Evolutionary conservation across 1,139 yeast genomes (phyloP).

Genomic region (Hansenula sp.): DNA sequence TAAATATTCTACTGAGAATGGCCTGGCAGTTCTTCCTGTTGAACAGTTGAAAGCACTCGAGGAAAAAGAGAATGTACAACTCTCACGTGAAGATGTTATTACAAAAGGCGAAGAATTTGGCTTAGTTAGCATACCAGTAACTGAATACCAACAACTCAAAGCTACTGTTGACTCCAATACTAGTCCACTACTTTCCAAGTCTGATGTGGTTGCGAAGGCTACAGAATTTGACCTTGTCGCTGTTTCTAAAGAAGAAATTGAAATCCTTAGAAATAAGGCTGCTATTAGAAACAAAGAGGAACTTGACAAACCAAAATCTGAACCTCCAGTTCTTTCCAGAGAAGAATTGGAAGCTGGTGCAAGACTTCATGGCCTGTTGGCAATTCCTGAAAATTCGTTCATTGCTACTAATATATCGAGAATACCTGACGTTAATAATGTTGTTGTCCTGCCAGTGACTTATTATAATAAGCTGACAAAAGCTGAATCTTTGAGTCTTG

Average conservation of each 20-base stretch:
- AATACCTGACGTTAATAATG: conserved; percentile 50
- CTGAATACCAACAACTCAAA: conserved; percentile 24
- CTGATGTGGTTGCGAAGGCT: conserved; percentile 33
- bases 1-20: conserved; percentile 11
- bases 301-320: background rate
- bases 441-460: conserved; percentile 58
- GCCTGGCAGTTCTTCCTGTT: background rate
- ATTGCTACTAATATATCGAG: conserved; percentile 57
- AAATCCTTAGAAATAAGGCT: conserved; percentile 9
- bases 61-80: conserved; percentile 16
- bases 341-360: conserved; percentile 29
- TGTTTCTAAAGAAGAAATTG: conserved; percentile 36
- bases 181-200: conserved; percentile 12
- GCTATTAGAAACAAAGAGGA: conserved; percentile 2
- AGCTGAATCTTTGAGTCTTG: conserved; percentile 39
- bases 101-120: conserved; percentile 31
- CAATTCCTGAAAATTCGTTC: conserved; percentile 52
- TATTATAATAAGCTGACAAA: conserved; percentile 56
- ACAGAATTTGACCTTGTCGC: conserved; percentile 42
- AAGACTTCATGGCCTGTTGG: conserved; percentile 40
- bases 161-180: conserved; percentile 9
- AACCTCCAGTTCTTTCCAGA: conserved; percentile 5
- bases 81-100: conserved; percentile 31
- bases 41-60: conserved; percentile 2
- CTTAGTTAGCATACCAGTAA: conserved; percentile 24